These are phyloP conservation scores for Eudorina sp. DNA, from an alignment of 139 green algal species.

Conservation along the genomic window DNA sequence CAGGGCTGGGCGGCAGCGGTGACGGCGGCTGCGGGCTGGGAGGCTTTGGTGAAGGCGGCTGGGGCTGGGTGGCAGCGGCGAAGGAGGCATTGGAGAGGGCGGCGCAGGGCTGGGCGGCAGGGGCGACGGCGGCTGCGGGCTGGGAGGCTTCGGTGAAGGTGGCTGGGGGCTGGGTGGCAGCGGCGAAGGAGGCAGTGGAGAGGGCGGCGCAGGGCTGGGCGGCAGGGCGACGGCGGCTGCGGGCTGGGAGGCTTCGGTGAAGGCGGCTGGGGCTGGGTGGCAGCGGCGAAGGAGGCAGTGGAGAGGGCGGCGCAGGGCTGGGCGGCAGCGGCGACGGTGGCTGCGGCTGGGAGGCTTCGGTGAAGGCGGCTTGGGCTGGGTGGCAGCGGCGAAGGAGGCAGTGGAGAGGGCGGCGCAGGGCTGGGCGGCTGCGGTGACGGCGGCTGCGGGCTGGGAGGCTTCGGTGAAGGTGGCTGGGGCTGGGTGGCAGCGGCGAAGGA, in stretches of 20 bases:
- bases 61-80: background rate
- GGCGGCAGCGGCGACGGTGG: slow-evolving; percentile 11
- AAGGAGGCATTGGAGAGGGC: background rate
- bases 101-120: background rate
- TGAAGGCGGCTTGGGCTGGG: too few species aligned
- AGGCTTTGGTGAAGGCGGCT: too few species aligned
- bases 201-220: background rate
- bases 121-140: background rate
- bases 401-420: background rate
- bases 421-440: background rate
- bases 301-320: background rate
- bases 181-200: background rate
- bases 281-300: background rate
- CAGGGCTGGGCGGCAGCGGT: background rate
- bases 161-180: background rate
- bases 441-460: background rate
- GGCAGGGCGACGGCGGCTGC: background rate
- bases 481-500: background rate
- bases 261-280: background rate
- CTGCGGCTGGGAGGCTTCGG: background rate
- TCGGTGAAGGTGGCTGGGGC: too few species aligned
- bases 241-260: background rate
- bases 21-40: background rate
- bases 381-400: background rate
- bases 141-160: background rate